Evolutionary conservation across 768 basidiomycete genomes (phyloP).

Genomic region (Lactifluus piperatus): DNA sequence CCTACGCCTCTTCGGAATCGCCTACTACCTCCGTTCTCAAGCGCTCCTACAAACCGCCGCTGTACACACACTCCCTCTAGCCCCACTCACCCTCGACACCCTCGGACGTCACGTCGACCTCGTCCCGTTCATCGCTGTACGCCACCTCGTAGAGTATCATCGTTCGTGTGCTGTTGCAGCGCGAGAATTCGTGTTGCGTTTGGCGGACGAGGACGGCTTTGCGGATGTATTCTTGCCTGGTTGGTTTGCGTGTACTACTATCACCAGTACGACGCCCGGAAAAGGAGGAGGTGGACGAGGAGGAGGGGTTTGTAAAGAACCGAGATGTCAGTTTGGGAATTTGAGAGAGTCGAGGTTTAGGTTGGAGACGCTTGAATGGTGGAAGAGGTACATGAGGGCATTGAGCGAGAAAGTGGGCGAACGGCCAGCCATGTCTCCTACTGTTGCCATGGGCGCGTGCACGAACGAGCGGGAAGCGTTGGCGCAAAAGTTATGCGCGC

Average conservation of each 20-base stretch:
- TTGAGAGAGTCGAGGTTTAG: background rate
- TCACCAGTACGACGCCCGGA: background rate
- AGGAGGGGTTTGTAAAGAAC: background rate
- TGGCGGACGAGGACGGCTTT: slow-evolving; percentile 5
- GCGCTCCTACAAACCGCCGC: background rate
- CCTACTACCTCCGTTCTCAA: slow-evolving; percentile 1
- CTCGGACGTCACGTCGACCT: slow-evolving; percentile 5
- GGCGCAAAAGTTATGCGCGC: background rate
- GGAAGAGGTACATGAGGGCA: background rate
- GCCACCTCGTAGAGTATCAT: slow-evolving; percentile 3
- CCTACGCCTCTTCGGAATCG: background rate
- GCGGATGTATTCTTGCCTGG: background rate
- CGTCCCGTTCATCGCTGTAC: slow-evolving; percentile 4
- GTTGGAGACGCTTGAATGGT: slow-evolving; percentile 1
- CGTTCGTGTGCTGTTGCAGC: background rate
- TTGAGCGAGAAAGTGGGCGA: background rate
- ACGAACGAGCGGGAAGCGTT: background rate
- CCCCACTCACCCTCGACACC: background rate
- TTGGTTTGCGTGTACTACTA: background rate
- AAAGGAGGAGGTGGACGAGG: background rate
- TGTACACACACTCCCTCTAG: background rate
- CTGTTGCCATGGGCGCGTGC: background rate
- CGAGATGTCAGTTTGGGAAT: slow-evolving; percentile 4
- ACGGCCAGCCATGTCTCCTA: background rate
- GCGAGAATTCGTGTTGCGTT: background rate